Base-by-base conservation (phyloP, 441 rosid genomes). In the Heliophila coronopifolia region DNA sequence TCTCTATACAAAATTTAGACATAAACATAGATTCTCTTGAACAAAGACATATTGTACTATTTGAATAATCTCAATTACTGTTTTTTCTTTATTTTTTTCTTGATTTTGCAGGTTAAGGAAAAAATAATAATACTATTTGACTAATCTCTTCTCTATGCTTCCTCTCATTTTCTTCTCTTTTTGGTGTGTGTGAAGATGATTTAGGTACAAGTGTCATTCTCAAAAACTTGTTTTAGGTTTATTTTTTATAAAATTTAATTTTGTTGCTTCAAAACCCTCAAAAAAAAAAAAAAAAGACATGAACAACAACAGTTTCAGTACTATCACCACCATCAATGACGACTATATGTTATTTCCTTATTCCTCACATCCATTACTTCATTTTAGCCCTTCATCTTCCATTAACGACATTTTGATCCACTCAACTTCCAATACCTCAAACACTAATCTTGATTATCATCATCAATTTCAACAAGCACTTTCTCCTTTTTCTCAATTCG, bases 401-500 rank as follows among this genome's bases (percentile, higher is more conserved):
- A 17, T 44, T 10, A 51, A 58, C 39, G 55, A 50, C 15, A n/a
- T 57, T 54, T 58, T 43, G 30, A 57, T 10, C 28, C 51, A 41
- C 45, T 13, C 68, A 35, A 38, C 51, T 47, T 39, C 44, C 51
- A 23, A 63, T 82, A 30, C 40, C 50, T 54, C 66, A 68, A 39
- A 9, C 41, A 42, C 34, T 50, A 20, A 15, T 53, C 67, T 53
- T 61, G 60, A 22, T 34, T 50, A 58, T 16, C 13, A 56, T 45
- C 34, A 61, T 20, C 61, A 54, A 8, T 49, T 41, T 37, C 18
- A 32, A 26, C 71, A 57, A 43, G 50, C 72, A 39, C 71, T 85
- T 13, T 78, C 92, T 63, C 77, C 83, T 9, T 73, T 55, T 38
- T 25, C 59, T 19, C 67, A 68, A 8, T 66, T 47, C 33, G 73